Evolutionary conservation across 2,329 filamentous ascomycete genomes (phyloP).

Genomic region (Pseudopithomyces maydicus): DNA sequence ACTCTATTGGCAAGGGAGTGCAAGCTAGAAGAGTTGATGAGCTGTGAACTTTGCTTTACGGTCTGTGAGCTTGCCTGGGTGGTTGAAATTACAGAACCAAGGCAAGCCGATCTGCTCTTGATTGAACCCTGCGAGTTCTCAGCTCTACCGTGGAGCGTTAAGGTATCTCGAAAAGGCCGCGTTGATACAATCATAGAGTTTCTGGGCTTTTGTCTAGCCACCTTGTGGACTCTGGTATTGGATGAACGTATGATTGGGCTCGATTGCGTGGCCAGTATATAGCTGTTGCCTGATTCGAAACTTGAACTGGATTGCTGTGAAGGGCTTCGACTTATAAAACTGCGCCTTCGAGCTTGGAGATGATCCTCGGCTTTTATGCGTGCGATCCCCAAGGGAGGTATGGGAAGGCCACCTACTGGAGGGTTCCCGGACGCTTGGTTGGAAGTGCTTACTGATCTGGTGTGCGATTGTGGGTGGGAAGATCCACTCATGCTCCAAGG

Average conservation of each 20-base stretch:
- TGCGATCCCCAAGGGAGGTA: conserved; percentile 44
- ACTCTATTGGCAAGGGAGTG: conserved; percentile 29
- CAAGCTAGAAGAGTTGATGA: conserved; percentile 19
- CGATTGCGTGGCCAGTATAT: conserved; percentile 44
- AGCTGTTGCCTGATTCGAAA: conserved; percentile 47
- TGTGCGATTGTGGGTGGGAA: conserved; percentile 25
- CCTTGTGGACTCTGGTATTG: conserved; percentile 39
- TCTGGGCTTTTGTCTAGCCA: conserved; percentile 43
- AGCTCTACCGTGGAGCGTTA: conserved; percentile 26
- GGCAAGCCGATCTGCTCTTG: conserved; percentile 21
- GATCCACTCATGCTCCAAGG: conserved; percentile 6
- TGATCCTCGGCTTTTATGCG: conserved; percentile 29
- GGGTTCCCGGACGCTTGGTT: conserved; percentile 40
- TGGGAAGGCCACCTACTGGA: conserved; percentile 50
- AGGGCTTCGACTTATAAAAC: conserved; percentile 34
- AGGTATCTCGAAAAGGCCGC: conserved; percentile 31
- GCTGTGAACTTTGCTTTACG: conserved; percentile 12
- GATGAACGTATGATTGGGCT: conserved; percentile 40
- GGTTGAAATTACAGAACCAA: conserved; percentile 12
- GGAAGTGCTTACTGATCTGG: conserved; percentile 31
- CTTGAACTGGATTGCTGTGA: conserved; percentile 48
- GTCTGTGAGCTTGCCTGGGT: conserved; percentile 5
- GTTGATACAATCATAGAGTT: conserved; percentile 38
- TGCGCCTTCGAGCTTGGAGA: conserved; percentile 22
- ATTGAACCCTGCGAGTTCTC: conserved; percentile 17